Evolutionary conservation across 2,329 filamentous ascomycete species (phyloP), one percentile per base, ranked within the genome.

Genomic region (Colletotrichum destructivum): DNA sequence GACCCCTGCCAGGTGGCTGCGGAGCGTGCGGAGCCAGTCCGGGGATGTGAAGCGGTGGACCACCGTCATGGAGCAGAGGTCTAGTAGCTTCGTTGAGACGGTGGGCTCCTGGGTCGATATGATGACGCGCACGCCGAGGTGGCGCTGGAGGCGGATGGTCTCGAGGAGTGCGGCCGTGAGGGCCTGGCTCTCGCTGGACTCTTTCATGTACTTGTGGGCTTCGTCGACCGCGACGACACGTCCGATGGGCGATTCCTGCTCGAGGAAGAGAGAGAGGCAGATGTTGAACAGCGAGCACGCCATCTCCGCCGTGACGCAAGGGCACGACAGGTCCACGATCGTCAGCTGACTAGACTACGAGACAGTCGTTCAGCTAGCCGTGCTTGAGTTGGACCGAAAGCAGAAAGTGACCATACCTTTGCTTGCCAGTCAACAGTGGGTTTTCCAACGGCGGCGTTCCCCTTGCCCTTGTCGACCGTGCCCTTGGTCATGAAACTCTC

Each of bases 91-190:
- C 0, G 90, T 89, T 0, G 91, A 91, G 4, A 95, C 86, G 0
- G 92, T 94, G 0, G 93, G 93, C 76, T 96, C 93, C 77, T 96
- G 93, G 0, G 93, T 96, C 0, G 92, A 91, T 42, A 96, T 91
- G 52, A 96, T 78, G 5, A 95, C 84, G 0, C 93, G 87, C 0
- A 88, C 85, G 0, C 87, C 93, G 0, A 90, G 81, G 77, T 96
- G 93, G 0, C 93, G 89, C 79, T 96, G 93, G 21, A 92, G 84
- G 0, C 93, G 88, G 74, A 96, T 92, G 0, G 88, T 87, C 0
- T 85, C 83, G 0, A 94, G 82, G 0, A 95, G 83, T 0, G 85
- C 84, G 7, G 92, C 85, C 0, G 92, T 94, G 38, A 95, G 84
- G 0, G 82, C 82, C 2, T 82, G 78, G 1, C 88, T 88, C 51